A percentile compares a stretch with the other conserved stretches of the same genome.
phyloP scores from a whole-genome alignment of 2,329 filamentous ascomycete genomes.

The Cadophora sp. region DNA sequence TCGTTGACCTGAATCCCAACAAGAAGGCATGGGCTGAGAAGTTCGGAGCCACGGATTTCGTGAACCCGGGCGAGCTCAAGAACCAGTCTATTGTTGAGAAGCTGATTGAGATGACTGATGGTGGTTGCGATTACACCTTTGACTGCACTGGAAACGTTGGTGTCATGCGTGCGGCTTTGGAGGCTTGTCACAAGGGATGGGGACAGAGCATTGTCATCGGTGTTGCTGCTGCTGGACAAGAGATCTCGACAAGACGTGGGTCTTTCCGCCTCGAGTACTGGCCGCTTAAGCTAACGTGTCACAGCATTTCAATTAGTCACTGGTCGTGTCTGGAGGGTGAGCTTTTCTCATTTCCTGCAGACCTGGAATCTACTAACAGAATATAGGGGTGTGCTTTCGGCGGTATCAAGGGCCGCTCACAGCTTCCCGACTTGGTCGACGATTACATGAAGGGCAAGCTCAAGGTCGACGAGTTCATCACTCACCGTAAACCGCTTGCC shows the following conservation, averaged over 20 bases:
- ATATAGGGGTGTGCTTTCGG: conserved; percentile 85
- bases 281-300: conserved; percentile 22
- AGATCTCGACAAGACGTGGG: conserved; percentile 92
- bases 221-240: conserved; percentile 93
- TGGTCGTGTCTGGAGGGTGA: conserved; percentile 86
- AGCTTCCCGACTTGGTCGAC: conserved; percentile 84
- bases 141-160: conserved; percentile 98
- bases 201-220: conserved; percentile 98
- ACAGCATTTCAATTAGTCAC: conserved; percentile 98
- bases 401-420: conserved; percentile 95
- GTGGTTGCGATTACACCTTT: conserved; percentile 98
- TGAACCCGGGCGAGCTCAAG: conserved; percentile 85
- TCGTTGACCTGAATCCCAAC: conserved; percentile 80
- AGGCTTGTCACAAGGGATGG: conserved; percentile 99
- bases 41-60: conserved; percentile 96
- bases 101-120: conserved; percentile 96
- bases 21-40: conserved; percentile 94
- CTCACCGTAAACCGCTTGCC: conserved; percentile 82
- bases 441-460: conserved; percentile 90
- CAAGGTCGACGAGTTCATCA: conserved; percentile 99
- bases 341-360: background rate
- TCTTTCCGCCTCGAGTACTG: conserved; percentile 40
- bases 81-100: conserved; percentile 87
- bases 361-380: conserved; percentile 17
- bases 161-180: conserved; percentile 94